A percentile compares a stretch with the other conserved stretches of the same genome.
Evolutionary conservation across 768 basidiomycete genomes (phyloP).

Genomic region (Leccinum disarticulatum): DNA sequence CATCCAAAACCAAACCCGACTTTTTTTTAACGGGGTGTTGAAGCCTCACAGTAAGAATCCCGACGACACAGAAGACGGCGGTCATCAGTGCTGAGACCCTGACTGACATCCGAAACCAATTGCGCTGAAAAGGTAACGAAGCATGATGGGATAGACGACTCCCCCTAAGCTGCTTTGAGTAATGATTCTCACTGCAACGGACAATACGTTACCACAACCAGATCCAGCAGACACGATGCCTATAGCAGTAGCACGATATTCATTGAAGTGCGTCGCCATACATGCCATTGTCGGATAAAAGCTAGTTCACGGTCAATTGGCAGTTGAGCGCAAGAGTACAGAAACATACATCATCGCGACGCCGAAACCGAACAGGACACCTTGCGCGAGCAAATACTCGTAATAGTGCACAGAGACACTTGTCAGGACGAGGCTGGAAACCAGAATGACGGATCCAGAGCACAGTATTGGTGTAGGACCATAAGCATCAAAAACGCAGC

Average conservation of each 20-base stretch:
- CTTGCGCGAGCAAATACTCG: slow-evolving; percentile 63
- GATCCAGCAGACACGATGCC: slow-evolving; percentile 74
- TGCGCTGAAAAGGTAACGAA: slow-evolving; percentile 52
- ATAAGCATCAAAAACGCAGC: slow-evolving; percentile 57
- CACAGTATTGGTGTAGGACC: slow-evolving; percentile 57
- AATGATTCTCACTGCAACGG: slow-evolving; percentile 17
- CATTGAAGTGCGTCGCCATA: slow-evolving; percentile 62
- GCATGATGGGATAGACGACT: slow-evolving; percentile 65
- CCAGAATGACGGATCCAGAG: slow-evolving; percentile 48
- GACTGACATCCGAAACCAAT: too few species aligned
- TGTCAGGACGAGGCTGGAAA: slow-evolving; percentile 56
- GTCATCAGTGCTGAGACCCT: too few species aligned
- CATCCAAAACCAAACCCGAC: too few species aligned
- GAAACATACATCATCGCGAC: slow-evolving; percentile 60
- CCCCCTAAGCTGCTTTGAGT: slow-evolving; percentile 47
- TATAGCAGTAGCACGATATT: slow-evolving; percentile 67
- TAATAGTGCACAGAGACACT: slow-evolving; percentile 58
- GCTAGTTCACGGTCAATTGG: slow-evolving; percentile 34
- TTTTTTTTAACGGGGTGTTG: too few species aligned
- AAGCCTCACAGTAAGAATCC: too few species aligned
- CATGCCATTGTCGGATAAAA: slow-evolving; percentile 71
- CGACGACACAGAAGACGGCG: too few species aligned
- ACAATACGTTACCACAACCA: slow-evolving; percentile 46
- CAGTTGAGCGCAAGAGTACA: background rate
- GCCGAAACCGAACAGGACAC: slow-evolving; percentile 63